Percentiles rank a stretch among this genome's conserved stretches.
Evolutionary conservation across 1,284 basidiomycete genomes (phyloP).

Genomic region (Tylopilus sp.): DNA sequence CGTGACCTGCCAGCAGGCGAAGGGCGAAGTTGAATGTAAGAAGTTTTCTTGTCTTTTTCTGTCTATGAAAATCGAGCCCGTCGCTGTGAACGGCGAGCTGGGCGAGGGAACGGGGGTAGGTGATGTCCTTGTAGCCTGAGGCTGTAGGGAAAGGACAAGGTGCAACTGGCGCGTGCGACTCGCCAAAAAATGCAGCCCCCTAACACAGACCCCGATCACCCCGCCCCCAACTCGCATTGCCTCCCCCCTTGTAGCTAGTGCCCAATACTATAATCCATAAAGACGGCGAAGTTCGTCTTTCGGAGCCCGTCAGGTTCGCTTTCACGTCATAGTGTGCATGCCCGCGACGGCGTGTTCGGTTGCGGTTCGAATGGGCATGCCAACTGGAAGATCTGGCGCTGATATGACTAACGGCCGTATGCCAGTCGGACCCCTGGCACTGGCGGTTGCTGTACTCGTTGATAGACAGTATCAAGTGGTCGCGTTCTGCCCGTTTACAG

Average conservation of each 20-base stretch:
- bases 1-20: slow-evolving; percentile 87
- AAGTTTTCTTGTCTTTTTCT: slow-evolving; percentile 30
- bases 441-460: no score
- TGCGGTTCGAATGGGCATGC: neutral
- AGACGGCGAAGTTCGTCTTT: neutral
- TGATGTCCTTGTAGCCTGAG: slow-evolving; percentile 35
- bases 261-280: no score
- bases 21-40: slow-evolving; percentile 33
- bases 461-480: no score
- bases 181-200: slow-evolving; percentile 33
- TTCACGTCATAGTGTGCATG: slow-evolving; percentile 10
- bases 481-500: no score
- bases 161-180: slow-evolving; percentile 34
- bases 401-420: neutral
- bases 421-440: no score
- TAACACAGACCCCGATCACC: slow-evolving; percentile 28
- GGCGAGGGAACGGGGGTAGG: slow-evolving; percentile 14
- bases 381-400: no score
- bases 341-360: slow-evolving; percentile 9
- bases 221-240: slow-evolving; percentile 11
- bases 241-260: no score
- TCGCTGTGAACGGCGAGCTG: slow-evolving; percentile 31
- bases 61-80: slow-evolving; percentile 33
- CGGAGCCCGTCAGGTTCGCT: neutral
- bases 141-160: slow-evolving; percentile 36